Conservation (phyloP, 768 basidiomycete species). For the Serpula lacrymans region DNA sequence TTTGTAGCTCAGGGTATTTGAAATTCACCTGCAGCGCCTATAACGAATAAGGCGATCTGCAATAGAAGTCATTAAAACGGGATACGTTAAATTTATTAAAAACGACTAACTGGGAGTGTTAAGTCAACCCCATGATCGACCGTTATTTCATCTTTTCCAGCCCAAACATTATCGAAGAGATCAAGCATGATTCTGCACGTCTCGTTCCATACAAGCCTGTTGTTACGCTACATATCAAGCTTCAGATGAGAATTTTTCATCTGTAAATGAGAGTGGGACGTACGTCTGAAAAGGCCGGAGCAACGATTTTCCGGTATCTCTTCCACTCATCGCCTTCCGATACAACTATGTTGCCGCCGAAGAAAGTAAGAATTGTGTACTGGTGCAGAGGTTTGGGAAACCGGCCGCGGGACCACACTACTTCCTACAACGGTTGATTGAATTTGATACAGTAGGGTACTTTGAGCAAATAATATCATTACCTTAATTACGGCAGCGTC, state of each 20-base stretch:
- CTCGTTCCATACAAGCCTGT: conserved; percentile 45
- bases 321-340: conserved; percentile 68
- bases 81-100: conserved; percentile 1
- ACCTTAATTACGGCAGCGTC: conserved; percentile 41
- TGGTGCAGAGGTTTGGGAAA: conserved; percentile 55
- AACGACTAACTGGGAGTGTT: conserved; percentile 46
- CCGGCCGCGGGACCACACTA: conserved; percentile 14
- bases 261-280: conserved; percentile 14
- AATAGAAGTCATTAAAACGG: conserved; percentile 12
- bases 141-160: conserved; percentile 32
- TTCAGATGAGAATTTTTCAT: conserved; percentile 5
- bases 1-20: too few species aligned
- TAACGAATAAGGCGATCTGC: conserved; percentile 54
- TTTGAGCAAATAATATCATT: background rate
- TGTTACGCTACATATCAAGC: conserved; percentile 14
- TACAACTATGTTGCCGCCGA: conserved; percentile 60
- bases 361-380: conserved; percentile 46
- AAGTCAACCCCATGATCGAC: conserved; percentile 48
- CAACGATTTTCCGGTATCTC: conserved; percentile 56
- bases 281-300: conserved; percentile 55
- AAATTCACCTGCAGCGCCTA: conserved; percentile 47
- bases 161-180: conserved; percentile 49
- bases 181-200: conserved; percentile 39
- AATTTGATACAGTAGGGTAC: too few species aligned
- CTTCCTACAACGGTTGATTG: conserved; percentile 12